Base-by-base conservation (phyloP, 169 alveolate species). In the Eimeria tenella region DNA sequence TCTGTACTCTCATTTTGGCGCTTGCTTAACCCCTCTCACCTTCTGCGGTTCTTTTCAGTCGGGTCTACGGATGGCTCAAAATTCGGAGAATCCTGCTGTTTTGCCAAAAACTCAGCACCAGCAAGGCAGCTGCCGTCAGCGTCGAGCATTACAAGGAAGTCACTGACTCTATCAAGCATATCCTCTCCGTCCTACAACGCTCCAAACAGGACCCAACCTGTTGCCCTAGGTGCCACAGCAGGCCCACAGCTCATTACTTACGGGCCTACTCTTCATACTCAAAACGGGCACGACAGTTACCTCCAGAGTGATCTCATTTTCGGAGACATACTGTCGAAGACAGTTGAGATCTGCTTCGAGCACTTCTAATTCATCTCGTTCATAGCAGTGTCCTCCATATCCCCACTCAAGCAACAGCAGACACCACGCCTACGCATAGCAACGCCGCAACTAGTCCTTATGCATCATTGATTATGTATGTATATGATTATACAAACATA, bases 101-200 rank as follows among this genome's bases (percentile, higher is more conserved):
- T 55, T 25, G 42, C 53, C 75, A 52, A 15, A 11, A 13, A 70
- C 63, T 53, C 86, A 11, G 65, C 93, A n/a, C 52, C 58, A 50
- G 93, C 93, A 17, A 87, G 86, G 21, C 84, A 87, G 63, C 86
- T 68, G 84, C 93, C 86, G 75, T 87, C 93, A 1, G 74, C 63
- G 21, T 74, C 93, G 52, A 87, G 93, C 93, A 87, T 87, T 9
- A 87, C 93, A 7, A 87, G 25, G 75, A 87, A 87, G 75, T 87
- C 93, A n/a, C 53, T 71, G 63, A 53, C 86, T 15, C 82, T n/a
- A 17, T 87, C 93, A 1, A 87, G 55, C 70, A 71, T 71, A 23
- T 87, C 93, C 3, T 42, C 60, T 0, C 53, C 68, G 9, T 63
- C 86, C 56, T 71, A n/a, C 86, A n/a, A 53, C 42, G 42, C 42